phyloP scores from a whole-genome alignment of 768 basidiomycete genomes.

The Lactarius sp. region DNA sequence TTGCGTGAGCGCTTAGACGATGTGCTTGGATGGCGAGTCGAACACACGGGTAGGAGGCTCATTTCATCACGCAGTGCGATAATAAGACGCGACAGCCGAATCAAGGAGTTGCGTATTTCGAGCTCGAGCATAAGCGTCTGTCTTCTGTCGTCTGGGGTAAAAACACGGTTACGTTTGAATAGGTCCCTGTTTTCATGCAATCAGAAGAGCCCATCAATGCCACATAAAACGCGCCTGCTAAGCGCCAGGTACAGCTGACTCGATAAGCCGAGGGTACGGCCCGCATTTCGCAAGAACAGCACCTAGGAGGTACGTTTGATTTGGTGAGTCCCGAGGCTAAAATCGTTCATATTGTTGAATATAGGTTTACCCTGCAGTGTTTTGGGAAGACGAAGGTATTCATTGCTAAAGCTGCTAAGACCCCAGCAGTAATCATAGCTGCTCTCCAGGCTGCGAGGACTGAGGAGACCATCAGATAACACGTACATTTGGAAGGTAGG shows the following conservation, averaged over 20 bases:
- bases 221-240: constrained; percentile 34
- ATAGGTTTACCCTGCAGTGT: constrained; percentile 39
- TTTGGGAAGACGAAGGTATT: constrained; percentile 45
- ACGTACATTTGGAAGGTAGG: neutral
- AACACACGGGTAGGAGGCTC: constrained; percentile 43
- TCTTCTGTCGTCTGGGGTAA: constrained; percentile 31
- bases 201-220: neutral
- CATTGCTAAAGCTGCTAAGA: constrained; percentile 41
- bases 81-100: constrained; percentile 37
- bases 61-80: constrained; percentile 44
- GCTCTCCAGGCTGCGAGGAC: constrained; percentile 40
- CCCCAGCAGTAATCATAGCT: constrained; percentile 41
- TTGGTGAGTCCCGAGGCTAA: neutral
- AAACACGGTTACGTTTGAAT: constrained; percentile 30
- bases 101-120: constrained; percentile 38
- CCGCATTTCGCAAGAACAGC: constrained; percentile 39
- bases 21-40: neutral
- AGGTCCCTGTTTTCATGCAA: constrained; percentile 2
- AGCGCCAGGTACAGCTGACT: constrained; percentile 43
- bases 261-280: constrained; percentile 37
- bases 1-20: neutral
- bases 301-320: constrained; percentile 30
- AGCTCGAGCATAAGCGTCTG: constrained; percentile 40
- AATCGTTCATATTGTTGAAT: neutral
- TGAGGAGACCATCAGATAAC: constrained; percentile 23